Evolutionary conservation across 2,329 filamentous ascomycete genomes (phyloP), one percentile per base, ranked within the genome.

Genomic region (Beauveria sp.): DNA sequence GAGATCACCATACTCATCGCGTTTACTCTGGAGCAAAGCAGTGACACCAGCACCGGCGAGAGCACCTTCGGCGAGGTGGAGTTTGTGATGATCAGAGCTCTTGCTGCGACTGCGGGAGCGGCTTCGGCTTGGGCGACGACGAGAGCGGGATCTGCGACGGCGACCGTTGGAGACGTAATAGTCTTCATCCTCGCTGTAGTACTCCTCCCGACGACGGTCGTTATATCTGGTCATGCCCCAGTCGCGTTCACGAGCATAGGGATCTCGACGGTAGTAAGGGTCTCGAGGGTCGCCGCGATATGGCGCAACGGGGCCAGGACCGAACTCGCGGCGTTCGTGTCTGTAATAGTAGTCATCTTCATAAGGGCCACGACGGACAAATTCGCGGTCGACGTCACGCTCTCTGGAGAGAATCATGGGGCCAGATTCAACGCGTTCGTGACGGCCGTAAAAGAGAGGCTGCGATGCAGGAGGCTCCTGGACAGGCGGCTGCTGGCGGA

Each of bases 31-130:
- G 6, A 86, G 72, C 3, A 88, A 72, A n/a, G 85, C 85, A 12
- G 82, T 81, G 8, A 85, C 72, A 54, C 85, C 85, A 20, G 85
- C 85, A 18, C 84, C 85, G 31, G 85, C 85, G 18, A 87, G 76
- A 10, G 84, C 85, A n/a, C 85, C 85, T 68, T 86, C 84, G 24
- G 85, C 85, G 5, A 88, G 71, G 66, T 86, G 82, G 48, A 82
- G 81, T 70, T 79, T 85, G 66, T 83, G 82, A 55, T 78, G 74
- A 46, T 77, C 77, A 5, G 77, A 73, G 65, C 80, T 81, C 14
- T 74, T 74, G 64, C 82, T 84, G 49, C 79, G 72, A 63, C 79
- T 80, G 49, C 78, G 77, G 49, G 74, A 75, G 48, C 78, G 77
- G 60, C 76, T 78, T 65, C 76, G 76, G 60, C 76, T 78, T 65